These are phyloP conservation scores for Naumovozyma castellii DNA, from an alignment of 805 yeast species.

Conservation along the genomic window DNA sequence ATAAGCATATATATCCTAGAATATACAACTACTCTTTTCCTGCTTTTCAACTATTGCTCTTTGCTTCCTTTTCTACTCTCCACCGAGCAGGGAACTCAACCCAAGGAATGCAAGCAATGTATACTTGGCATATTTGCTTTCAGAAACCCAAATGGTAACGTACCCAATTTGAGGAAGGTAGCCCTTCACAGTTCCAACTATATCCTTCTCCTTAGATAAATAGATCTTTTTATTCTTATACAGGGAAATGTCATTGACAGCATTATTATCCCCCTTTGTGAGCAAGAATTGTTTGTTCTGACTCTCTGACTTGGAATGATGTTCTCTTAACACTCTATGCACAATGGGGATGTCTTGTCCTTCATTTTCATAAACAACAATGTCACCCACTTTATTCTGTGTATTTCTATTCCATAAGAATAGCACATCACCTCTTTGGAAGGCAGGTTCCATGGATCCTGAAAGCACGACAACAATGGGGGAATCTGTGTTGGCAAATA, in stretches of 20 bases:
- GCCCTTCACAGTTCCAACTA: slow-evolving; percentile 87
- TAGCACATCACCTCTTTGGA: slow-evolving; percentile 92
- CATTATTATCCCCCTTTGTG: slow-evolving; percentile 95
- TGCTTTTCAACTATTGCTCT: neutral
- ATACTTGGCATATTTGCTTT: slow-evolving; percentile 73
- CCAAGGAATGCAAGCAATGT: slow-evolving; percentile 69
- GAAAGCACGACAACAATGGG: slow-evolving; percentile 95
- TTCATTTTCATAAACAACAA: slow-evolving; percentile 82
- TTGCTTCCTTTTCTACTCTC: slow-evolving; percentile 36
- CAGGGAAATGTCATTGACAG: slow-evolving; percentile 78
- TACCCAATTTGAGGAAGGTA: slow-evolving; percentile 87
- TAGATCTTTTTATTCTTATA: slow-evolving; percentile 72
- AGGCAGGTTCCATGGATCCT: slow-evolving; percentile 99
- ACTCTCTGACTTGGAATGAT: slow-evolving; percentile 31
- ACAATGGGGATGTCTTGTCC: slow-evolving; percentile 89
- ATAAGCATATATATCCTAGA: too few relatives aligned
- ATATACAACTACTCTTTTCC: neutral
- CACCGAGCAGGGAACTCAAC: slow-evolving; percentile 52
- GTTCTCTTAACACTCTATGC: slow-evolving; percentile 86
- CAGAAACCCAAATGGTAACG: slow-evolving; percentile 82
- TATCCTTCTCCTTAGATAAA: slow-evolving; percentile 64
- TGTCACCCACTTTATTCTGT: slow-evolving; percentile 70
- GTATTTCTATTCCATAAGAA: slow-evolving; percentile 81
- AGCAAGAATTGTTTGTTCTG: slow-evolving; percentile 54
- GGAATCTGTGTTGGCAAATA: slow-evolving; percentile 73